These are phyloP conservation scores for Saccharomyces mikatae DNA, from an alignment of 805 yeast species.

Conservation along the genomic window DNA sequence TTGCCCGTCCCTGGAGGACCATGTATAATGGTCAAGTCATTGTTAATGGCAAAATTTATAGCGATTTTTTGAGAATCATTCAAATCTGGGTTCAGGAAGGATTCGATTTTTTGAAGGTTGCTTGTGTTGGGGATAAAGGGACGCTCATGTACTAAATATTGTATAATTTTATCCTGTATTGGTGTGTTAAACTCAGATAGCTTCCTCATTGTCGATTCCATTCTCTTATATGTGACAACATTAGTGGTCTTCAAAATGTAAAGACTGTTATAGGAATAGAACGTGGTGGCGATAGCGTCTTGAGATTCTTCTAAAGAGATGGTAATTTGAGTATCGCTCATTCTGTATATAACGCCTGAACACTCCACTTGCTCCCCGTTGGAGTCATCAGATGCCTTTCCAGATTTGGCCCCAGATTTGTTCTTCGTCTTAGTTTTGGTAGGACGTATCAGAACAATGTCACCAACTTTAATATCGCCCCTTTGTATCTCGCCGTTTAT, in stretches of 20 bases:
- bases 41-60: slow-evolving; percentile 52
- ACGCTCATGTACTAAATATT: slow-evolving; percentile 38
- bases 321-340: slow-evolving; percentile 40
- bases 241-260: slow-evolving; percentile 44
- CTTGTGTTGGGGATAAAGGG: slow-evolving; percentile 11
- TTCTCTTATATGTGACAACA: slow-evolving; percentile 65
- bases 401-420: slow-evolving; percentile 23
- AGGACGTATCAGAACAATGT: slow-evolving; percentile 55
- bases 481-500: slow-evolving; percentile 29
- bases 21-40: slow-evolving; percentile 55
- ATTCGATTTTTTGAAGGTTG: not conserved
- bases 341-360: slow-evolving; percentile 60
- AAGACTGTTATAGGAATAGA: slow-evolving; percentile 27
- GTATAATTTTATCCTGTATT: slow-evolving; percentile 33
- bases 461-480: slow-evolving; percentile 64
- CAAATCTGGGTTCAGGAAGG: slow-evolving; percentile 16
- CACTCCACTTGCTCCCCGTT: slow-evolving; percentile 27
- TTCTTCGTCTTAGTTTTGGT: slow-evolving; percentile 14
- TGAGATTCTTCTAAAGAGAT: slow-evolving; percentile 55
- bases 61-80: slow-evolving; percentile 72
- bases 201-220: slow-evolving; percentile 69
- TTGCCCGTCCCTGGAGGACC: slow-evolving; percentile 81
- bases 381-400: slow-evolving; percentile 16
- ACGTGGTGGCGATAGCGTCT: slow-evolving; percentile 42
- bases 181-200: slow-evolving; percentile 41